Conservation (phyloP, 2,329 filamentous ascomycete genomes). For the Trichophyton schoenleinii region DNA sequence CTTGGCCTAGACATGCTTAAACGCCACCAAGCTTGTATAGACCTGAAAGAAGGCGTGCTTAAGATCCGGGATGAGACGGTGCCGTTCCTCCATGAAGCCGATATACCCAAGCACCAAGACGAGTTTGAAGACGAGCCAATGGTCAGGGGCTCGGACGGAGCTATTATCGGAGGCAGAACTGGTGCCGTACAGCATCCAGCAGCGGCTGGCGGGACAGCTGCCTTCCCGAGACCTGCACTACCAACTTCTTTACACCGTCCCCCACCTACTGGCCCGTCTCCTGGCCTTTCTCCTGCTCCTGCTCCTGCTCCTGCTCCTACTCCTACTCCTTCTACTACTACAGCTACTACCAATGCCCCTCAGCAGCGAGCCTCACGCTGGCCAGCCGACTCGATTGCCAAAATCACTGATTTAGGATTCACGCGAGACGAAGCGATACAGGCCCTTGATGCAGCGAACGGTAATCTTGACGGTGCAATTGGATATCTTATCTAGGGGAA, state of each 20-base stretch:
- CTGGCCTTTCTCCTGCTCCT: too few relatives aligned
- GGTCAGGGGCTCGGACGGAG: conserved; percentile 75
- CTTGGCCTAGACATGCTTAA: conserved; percentile 95
- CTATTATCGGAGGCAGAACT: conserved; percentile 69
- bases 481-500: conserved; percentile 52
- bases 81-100: conserved; percentile 78
- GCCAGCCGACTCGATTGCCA: conserved; percentile 56
- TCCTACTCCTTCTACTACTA: not conserved
- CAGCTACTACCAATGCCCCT: not conserved
- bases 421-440: conserved; percentile 62
- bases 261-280: too few relatives aligned
- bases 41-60: conserved; percentile 70
- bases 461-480: conserved; percentile 81
- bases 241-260: conserved; percentile 13
- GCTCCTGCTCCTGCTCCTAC: too few relatives aligned
- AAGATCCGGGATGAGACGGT: conserved; percentile 82
- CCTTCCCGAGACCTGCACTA: conserved; percentile 14
- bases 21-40: conserved; percentile 84
- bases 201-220: conserved; percentile 7
- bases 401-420: conserved; percentile 66
- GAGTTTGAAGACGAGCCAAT: conserved; percentile 68
- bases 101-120: conserved; percentile 76
- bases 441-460: conserved; percentile 68
- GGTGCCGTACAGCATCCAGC: conserved; percentile 47
- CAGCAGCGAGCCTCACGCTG: conserved; percentile 20